A percentile compares a stretch with the other conserved stretches of the same genome.
These are phyloP conservation scores for Hawksworthiomyces lignivorus DNA, from an alignment of 2,329 filamentous ascomycete species.

Conservation along the genomic window DNA sequence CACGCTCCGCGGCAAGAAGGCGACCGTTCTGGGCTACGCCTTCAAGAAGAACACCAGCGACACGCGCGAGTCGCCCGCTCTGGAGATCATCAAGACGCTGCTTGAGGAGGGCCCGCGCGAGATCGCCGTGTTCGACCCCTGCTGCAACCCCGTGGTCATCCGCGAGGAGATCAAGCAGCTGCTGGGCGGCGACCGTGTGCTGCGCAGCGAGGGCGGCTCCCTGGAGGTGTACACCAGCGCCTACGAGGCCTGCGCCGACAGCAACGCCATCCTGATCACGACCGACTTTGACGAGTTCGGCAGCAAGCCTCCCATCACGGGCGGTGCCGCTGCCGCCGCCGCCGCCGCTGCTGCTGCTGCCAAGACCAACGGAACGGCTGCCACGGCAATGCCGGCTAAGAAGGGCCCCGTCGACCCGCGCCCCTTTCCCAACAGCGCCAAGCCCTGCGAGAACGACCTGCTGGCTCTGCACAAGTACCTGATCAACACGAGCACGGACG, in stretches of 20 bases:
- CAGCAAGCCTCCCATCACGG: slow-evolving; percentile 20
- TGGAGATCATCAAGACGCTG: slow-evolving; percentile 59
- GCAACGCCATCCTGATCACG: slow-evolving; percentile 45
- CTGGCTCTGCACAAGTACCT: slow-evolving; percentile 41
- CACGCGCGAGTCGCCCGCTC: slow-evolving; percentile 61
- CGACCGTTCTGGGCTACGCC: slow-evolving; percentile 65
- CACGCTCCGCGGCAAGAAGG: slow-evolving; percentile 61
- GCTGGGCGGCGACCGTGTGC: slow-evolving; percentile 25
- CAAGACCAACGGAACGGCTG: neutral
- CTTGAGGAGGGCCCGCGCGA: slow-evolving; percentile 56
- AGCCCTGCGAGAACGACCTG: slow-evolving; percentile 37
- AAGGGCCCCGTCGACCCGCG: slow-evolving; percentile 37
- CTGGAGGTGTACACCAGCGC: slow-evolving; percentile 40
- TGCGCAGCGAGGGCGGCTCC: slow-evolving; percentile 32
- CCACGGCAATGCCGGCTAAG: slow-evolving; percentile 10
- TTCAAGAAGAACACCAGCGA: slow-evolving; percentile 77
- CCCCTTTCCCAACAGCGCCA: slow-evolving; percentile 29
- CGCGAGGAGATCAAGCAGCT: slow-evolving; percentile 42
- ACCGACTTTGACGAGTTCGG: slow-evolving; percentile 51
- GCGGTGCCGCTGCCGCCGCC: slow-evolving; percentile 7
- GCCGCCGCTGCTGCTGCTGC: slow-evolving; percentile 19
- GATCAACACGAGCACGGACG: slow-evolving; percentile 23
- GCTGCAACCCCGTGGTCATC: slow-evolving; percentile 44
- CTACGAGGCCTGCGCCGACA: slow-evolving; percentile 41
- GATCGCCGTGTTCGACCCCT: slow-evolving; percentile 63